A percentile compares a stretch with the other conserved stretches of the same genome.
Evolutionary conservation across 495 filamentous ascomycete species (phyloP).

Genomic region (Astrothelium macrocarpum): DNA sequence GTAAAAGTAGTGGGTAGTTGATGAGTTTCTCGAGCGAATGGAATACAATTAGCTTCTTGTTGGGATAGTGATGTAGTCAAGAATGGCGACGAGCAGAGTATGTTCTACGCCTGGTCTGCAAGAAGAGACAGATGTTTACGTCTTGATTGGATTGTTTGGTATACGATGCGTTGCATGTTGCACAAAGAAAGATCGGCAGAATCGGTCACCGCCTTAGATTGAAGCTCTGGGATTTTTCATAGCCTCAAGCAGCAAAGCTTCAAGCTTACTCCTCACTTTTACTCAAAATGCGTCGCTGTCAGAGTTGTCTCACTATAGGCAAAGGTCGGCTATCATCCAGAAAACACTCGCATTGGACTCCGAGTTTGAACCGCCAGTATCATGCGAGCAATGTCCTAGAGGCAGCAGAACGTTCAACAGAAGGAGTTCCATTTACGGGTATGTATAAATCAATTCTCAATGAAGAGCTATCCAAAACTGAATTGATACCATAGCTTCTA

Average conservation of each 20-base stretch:
- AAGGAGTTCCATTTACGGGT: not conserved
- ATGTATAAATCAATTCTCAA: not conserved
- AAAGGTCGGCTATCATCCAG: not conserved
- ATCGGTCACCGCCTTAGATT: not conserved
- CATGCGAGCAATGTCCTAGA: not conserved
- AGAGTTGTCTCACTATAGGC: not conserved
- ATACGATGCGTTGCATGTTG: not conserved
- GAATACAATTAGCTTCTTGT: too few relatives aligned
- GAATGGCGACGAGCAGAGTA: not conserved
- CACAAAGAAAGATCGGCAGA: not conserved
- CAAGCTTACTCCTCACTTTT: not conserved
- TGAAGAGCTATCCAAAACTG: not conserved
- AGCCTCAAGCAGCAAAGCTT: too few relatives aligned
- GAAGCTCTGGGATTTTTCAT: too few relatives aligned
- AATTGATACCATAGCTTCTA: not conserved
- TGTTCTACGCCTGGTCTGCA: not conserved
- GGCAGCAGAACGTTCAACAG: not conserved
- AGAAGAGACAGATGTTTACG: not conserved
- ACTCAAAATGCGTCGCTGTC: not conserved
- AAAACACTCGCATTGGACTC: not conserved
- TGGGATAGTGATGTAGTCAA: too few relatives aligned
- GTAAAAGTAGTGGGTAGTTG: too few relatives aligned
- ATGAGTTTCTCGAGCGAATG: too few relatives aligned
- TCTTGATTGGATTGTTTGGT: not conserved
- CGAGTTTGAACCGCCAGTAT: not conserved